Percentiles rank a stretch among this genome's conserved stretches.
These are phyloP conservation scores for Skeletonema menzelii DNA, from an alignment of 108 stramenopile genomes.

Conservation along the genomic window DNA sequence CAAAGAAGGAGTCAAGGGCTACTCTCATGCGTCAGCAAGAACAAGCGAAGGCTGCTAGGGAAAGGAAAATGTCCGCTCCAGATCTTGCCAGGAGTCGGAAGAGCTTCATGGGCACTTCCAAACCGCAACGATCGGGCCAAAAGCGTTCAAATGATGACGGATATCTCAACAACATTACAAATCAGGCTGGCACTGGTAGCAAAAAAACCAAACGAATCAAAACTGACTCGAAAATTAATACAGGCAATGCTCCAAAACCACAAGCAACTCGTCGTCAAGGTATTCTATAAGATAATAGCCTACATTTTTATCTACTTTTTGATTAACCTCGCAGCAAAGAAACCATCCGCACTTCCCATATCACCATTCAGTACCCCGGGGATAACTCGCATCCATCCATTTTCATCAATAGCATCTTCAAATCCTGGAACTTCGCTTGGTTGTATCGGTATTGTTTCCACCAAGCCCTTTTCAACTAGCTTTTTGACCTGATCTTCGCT, in stretches of 20 bases:
- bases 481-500: conserved; percentile 75
- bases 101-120: conserved; percentile 2
- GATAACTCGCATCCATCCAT: conserved; percentile 78
- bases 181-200: not conserved
- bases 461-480: conserved; percentile 47
- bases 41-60: conserved; percentile 8
- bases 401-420: conserved; percentile 72
- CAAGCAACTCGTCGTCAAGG: not conserved
- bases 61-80: conserved; percentile 28
- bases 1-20: conserved; percentile 16
- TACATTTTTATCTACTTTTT: not conserved
- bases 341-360: conserved; percentile 68
- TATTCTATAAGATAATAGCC: not conserved
- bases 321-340: conserved; percentile 74
- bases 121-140: not conserved
- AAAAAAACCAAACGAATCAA: not conserved
- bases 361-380: conserved; percentile 62
- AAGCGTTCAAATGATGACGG: not conserved
- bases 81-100: conserved; percentile 14
- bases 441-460: conserved; percentile 61
- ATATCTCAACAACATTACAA: not conserved
- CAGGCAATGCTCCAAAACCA: not conserved
- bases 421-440: conserved; percentile 79
- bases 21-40: not conserved
- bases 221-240: not conserved